Evolutionary conservation across 73 alveolate species (phyloP).

Genomic region (Paramecium biaurelia): DNA sequence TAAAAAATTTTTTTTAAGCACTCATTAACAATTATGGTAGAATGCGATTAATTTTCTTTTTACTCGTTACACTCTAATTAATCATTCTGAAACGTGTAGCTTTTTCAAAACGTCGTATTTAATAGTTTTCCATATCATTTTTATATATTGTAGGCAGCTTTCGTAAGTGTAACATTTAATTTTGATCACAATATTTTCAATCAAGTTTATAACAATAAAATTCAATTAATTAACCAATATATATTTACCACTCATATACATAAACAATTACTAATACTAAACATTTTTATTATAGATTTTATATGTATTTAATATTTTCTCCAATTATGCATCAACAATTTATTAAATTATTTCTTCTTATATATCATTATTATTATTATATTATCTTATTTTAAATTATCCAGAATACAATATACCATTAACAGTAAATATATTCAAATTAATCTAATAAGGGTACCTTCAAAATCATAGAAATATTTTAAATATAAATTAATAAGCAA

Average conservation of each 20-base stretch:
- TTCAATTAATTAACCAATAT: background rate
- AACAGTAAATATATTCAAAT: no score
- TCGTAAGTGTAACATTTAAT: background rate
- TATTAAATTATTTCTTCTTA: background rate
- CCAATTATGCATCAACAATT: background rate
- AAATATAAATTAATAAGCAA: no score
- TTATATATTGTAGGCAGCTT: background rate
- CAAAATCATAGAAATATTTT: no score
- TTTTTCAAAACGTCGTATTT: background rate
- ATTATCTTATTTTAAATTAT: no score
- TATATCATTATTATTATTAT: background rate
- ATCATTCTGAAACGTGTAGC: background rate
- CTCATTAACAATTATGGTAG: background rate
- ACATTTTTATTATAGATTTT: background rate
- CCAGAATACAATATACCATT: no score
- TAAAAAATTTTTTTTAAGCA: background rate
- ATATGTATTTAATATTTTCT: background rate
- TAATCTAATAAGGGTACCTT: no score
- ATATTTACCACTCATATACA: background rate
- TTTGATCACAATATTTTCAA: background rate
- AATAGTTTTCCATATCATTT: background rate
- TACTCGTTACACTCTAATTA: background rate
- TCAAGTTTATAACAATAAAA: background rate
- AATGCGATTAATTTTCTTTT: background rate
- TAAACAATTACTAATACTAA: no score